phyloP scores from a whole-genome alignment of 2,329 filamentous ascomycete genomes.

The Thelonectria olida region DNA sequence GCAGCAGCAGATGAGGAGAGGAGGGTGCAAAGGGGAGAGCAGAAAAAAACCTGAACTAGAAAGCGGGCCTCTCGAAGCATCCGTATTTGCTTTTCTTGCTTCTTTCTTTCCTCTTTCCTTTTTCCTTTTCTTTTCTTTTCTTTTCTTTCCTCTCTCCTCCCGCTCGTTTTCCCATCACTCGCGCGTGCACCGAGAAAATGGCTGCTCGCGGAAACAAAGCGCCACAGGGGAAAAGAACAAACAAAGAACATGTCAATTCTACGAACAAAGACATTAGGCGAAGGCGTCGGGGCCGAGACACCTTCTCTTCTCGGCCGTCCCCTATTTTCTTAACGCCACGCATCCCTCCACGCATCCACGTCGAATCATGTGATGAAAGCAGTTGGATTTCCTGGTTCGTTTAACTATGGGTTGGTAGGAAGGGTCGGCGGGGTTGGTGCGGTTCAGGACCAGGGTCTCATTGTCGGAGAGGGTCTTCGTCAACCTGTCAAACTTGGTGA shows the following conservation, averaged over 20 bases:
- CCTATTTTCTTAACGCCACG: constrained; percentile 23
- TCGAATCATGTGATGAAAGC: constrained; percentile 37
- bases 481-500: not conserved
- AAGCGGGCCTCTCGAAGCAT: not conserved
- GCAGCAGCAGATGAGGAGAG: not conserved
- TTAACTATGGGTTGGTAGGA: not conserved
- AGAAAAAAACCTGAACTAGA: not conserved
- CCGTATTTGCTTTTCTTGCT: not conserved
- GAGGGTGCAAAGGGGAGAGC: not conserved
- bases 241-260: not conserved
- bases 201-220: not conserved
- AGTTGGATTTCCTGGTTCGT: constrained; percentile 5
- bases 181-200: not conserved
- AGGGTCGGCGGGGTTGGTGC: not conserved
- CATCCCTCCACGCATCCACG: constrained; percentile 35
- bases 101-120: not conserved
- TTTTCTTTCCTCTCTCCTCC: not conserved
- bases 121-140: not conserved
- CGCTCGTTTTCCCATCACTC: not conserved
- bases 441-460: not conserved
- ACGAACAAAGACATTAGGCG: not conserved
- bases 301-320: constrained; percentile 12
- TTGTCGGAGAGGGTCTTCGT: not conserved
- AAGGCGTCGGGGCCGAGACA: not conserved
- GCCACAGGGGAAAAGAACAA: not conserved